Evolutionary conservation across 1,284 basidiomycete species (phyloP), one percentile per base, ranked within the genome.

Genomic region (Heliocybe sulcata): DNA sequence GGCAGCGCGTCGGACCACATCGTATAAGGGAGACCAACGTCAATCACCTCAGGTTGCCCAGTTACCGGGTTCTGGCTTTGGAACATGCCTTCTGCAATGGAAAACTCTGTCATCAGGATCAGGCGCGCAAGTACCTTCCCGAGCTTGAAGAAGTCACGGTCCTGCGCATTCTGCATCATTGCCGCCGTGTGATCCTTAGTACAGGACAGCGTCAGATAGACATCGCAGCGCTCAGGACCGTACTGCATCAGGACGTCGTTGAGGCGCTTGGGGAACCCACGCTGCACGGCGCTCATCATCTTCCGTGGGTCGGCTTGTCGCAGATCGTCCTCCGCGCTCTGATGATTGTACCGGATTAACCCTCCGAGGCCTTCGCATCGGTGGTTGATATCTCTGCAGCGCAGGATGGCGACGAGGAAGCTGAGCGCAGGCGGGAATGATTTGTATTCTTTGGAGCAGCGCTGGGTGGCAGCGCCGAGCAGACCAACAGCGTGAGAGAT

Each of bases 1-100:
- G 83, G 81, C 8, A 85, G 67, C 0, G 81, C 67, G 58, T 85
- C 82, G 14, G 65, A 62, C 77, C 77, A 87, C 66, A 72, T 72
- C 35, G 59, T 73, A 68, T 86, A 86, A 0, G 83, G 82, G 12
- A 85, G 67, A 1, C 80, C 83, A 26, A 74, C 51, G 56, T 77
- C 74, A 47, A 67, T 60, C 1, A 63, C 60, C 57, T 77, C 74
- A 3, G 63, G 35, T 50, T 59, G 64, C 0, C 80, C 77, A 0
- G 77, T 80, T 2, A n/a, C n/a, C n/a, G n/a, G n/a, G n/a, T n/a
- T 82, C 70, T 0, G 66, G 59, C 59, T 65, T 25, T 81, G 71
- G 66, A 77, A 86, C 26, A 62, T 67, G 4, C 83, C 83, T 19
- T 85, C 75, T 10, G 69, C 63, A 55, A 86, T 73, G 2, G 82